Evolutionary conservation across 1,284 basidiomycete species (phyloP), one percentile per base, ranked within the genome.

Genomic region (Naganishia albida): DNA sequence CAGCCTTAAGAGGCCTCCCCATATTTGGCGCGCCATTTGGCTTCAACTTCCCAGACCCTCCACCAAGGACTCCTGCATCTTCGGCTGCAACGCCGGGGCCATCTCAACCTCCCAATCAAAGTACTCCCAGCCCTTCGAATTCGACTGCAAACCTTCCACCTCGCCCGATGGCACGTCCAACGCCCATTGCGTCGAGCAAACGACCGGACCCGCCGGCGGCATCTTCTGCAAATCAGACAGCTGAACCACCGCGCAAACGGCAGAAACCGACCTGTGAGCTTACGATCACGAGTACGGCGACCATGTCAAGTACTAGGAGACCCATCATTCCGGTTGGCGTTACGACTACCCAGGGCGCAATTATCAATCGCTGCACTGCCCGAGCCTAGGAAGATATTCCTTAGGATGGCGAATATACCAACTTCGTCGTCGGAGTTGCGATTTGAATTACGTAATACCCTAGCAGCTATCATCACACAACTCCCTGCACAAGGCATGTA

Each of bases 221-320:
- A 8, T 20, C 23, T 7, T 23, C 26, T 16, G 15, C 18, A 38
- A 26, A n/a, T 4, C 16, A 18, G 8, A 18, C 46, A 28, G 55
- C 46, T 15, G 46, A 50, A 34, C 56, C 56, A 44, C 46, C 44
- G 3, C 38, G n/a, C 23, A 60, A 60, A 50, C 56, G 56, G 7
- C 56, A 39, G 7, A 28, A 23, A 49, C 10, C 56, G 7, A 25
- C 28, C 30, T 20, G 49, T 15, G n/a, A 30, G 13, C 20, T 30
- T 7, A 25, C 42, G 3, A 25, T 39, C 23, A 55, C 39, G 16
- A 42, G 40, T 16, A 42, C 25, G 16, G 7, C 40, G 12, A 8
- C 39, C 3, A 7, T n/a, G 20, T 44, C 39, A 1, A 23, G 53
- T 26, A 55, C 16, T 26, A n/a, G 40, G 2, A 30, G 56, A 12